Base-by-base conservation (phyloP, 2,329 filamentous ascomycete species). In the Chrysoporthe deuterocubensis region DNA sequence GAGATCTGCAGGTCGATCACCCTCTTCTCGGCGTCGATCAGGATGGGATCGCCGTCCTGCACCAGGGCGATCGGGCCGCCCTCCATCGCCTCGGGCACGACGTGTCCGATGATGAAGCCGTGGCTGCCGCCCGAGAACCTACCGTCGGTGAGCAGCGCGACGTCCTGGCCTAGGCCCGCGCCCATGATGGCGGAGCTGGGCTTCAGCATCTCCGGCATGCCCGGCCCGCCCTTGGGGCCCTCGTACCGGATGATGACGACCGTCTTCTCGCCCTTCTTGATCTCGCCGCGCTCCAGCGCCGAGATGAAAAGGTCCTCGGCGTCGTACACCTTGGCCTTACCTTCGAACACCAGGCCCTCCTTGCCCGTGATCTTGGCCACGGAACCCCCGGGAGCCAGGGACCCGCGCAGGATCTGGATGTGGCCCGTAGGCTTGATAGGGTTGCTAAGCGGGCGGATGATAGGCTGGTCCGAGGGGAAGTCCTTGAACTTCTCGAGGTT, bases 331-430 rank as follows among this genome's bases (percentile, higher is more conserved):
- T 89, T 86, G 4, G 94, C 94, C 76, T 90, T 92, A 68, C 94
- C 94, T 14, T 85, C 89, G 79, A 97, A 97, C 13, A 82, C 84
- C 18, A 93, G 86, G n/a, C 94, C 94, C 80, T 97, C 94, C 81
- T 97, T 97, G 62, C 94, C 94, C 0, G 94, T 97, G 78, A 97
- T 97, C 81, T 97, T 97, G 70, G 93, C 94, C 13, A 97, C 94
- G 0, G 92, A 92, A 62, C 94, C 94, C 11, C 90, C 91, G 2
- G 94, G 94, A 0, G 94, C 93, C 48, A 97, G 87, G 69, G 93
- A 93, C 50, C 94, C 94, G 71, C 90, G 89, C 42, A 97, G 85
- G 72, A 97, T 96, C 82, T 96, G 92, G 71, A 97, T 90, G 78
- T 97, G 94, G 43, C 94, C 94, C 0, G 92, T 94, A 0, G 86